Evolutionary conservation across 345 rosid species (phyloP).

Genomic region (Rubroshorea leprosula): DNA sequence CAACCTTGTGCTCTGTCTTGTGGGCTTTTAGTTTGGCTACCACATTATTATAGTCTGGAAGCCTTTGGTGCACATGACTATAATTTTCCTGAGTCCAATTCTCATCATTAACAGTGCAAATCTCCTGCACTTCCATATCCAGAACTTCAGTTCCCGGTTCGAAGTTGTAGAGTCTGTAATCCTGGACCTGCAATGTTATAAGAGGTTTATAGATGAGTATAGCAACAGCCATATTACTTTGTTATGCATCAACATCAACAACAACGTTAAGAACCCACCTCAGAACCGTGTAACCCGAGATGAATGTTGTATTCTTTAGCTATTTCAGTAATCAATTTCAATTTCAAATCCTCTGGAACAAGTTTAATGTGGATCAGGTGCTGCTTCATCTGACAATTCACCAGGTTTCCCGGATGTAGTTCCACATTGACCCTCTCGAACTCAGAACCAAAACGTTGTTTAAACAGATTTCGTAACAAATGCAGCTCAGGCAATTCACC

Average conservation of each 20-base stretch:
- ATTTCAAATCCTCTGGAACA: slow-evolving; percentile 3
- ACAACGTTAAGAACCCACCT: not conserved
- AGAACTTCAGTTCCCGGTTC: slow-evolving; percentile 12
- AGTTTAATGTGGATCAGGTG: slow-evolving; percentile 8
- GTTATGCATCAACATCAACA: no score
- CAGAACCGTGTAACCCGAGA: slow-evolving; percentile 6
- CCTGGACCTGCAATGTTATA: not conserved
- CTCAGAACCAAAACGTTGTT: slow-evolving; percentile 21
- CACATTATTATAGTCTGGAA: no score
- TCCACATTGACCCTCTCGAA: slow-evolving; percentile 28
- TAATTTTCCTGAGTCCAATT: no score
- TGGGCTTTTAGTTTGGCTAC: no score
- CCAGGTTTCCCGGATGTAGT: slow-evolving; percentile 18
- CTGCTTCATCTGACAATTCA: slow-evolving; percentile 14
- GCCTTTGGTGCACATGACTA: no score
- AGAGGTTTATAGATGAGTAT: no score
- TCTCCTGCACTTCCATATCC: slow-evolving; percentile 8
- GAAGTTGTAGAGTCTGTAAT: no score
- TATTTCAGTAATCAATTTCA: slow-evolving; percentile 14
- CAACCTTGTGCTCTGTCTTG: no score
- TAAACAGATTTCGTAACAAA: slow-evolving; percentile 19
- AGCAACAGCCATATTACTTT: not conserved
- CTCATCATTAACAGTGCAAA: slow-evolving; percentile 5
- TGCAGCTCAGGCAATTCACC: slow-evolving; percentile 37
- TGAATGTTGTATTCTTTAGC: slow-evolving; percentile 10